These are phyloP conservation scores for Schoenoplectus triqueter DNA, from an alignment of 202 grass and related monocot genomes.

Conservation along the genomic window DNA sequence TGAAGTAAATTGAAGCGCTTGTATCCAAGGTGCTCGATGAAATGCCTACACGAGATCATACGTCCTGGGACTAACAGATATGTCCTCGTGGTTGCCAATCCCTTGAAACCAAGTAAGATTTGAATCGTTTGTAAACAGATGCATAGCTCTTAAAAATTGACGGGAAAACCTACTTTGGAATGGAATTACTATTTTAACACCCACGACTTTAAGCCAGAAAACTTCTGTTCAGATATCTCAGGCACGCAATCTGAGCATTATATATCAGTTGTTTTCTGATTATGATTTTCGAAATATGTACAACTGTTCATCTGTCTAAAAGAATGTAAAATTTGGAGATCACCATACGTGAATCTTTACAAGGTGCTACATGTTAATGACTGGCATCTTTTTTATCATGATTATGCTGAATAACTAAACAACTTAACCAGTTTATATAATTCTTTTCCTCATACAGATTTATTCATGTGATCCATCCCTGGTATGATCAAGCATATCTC, in stretches of 20 bases:
- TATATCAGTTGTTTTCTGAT: neutral
- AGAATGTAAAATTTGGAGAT: neutral
- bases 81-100: neutral
- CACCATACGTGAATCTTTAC: neutral
- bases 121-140: neutral
- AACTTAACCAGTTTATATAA: neutral
- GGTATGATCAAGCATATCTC: constrained; percentile 45
- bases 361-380: neutral
- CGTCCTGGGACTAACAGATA: no score
- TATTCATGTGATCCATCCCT: neutral
- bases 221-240: neutral
- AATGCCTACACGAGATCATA: neutral
- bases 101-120: neutral
- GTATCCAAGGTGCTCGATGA: neutral
- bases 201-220: neutral
- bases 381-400: neutral
- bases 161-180: neutral
- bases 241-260: neutral
- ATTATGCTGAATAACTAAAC: constrained; percentile 2
- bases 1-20: neutral
- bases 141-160: neutral
- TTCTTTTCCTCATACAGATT: neutral
- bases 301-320: neutral
- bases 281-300: neutral
- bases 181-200: neutral